Base-by-base conservation (phyloP, 208 protist genomes). In the Naegleria fowleri region DNA sequence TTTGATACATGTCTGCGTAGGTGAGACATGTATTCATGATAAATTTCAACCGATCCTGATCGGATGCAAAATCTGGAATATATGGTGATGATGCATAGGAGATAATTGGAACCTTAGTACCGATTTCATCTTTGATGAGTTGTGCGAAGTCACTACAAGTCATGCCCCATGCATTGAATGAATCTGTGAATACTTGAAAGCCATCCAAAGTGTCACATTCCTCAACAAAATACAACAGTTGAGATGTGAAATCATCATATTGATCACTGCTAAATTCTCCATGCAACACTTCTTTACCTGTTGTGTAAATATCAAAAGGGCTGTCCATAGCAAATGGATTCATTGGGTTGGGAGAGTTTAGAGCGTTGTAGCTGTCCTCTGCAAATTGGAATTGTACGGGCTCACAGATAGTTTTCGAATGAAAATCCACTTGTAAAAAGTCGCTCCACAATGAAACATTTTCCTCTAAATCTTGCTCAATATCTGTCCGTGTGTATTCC, bases 201-300 rank as follows among this genome's bases (percentile, higher is more conserved):
- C 83, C 33, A 48, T 86, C 16, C n/a, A 86, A 86, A 43, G 15
- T 51, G 25, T 86, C 83, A 86, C 83, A 86, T 48, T 86, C 83
- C n/a, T 86, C 83, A 48, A 86, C 33, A 86, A 86, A 86, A 29
- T 51, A 86, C 15, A 48, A 19, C 29, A 86, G 41, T 48, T 39
- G 40, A 86, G 33, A 40, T 33, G 83, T 48, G 41, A 86, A 86
- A 25, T 86, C 83, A 86, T 86, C 83, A 5, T 86, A 40, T 48
- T 79, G 67, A 79, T 79, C 67, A 7, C 9, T 13, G 36, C 67
- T 79, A 36, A 79, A 79, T 9, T 79, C n/a, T 13, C 67, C 67
- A 79, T 36, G 29, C 9, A 79, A 79, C 7, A 79, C 67, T 79
- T 79, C 67, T 79, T 33, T 79, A 9, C 67, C 67, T 36, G 67